A percentile compares a stretch with the other conserved stretches of the same genome.
Conservation (phyloP, 2,329 filamentous ascomycete species). For the Rhynchosporium graminicola region DNA sequence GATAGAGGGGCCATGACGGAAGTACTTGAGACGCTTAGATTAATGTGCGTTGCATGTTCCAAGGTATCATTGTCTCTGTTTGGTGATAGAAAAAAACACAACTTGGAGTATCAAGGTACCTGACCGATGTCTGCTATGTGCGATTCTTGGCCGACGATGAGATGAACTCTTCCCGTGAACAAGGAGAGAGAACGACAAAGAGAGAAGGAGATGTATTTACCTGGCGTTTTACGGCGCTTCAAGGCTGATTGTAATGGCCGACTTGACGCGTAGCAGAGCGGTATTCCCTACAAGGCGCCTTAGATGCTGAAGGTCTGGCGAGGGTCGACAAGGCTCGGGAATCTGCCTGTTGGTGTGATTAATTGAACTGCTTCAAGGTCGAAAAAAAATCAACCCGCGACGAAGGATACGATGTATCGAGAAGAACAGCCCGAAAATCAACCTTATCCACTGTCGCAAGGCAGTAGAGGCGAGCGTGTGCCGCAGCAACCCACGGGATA, state of each 20-base stretch:
- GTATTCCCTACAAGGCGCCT: conserved; percentile 27
- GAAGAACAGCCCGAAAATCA: conserved; percentile 27
- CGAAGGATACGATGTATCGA: conserved; percentile 29
- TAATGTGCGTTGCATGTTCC: conserved; percentile 20
- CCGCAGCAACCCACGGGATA: conserved; percentile 20
- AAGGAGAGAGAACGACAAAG: conserved; percentile 17
- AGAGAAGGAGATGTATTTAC: conserved; percentile 30
- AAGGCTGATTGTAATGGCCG: conserved; percentile 30
- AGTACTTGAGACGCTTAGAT: conserved; percentile 12
- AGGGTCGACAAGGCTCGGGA: conserved; percentile 16
- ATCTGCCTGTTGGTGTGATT: conserved; percentile 17
- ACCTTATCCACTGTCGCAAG: conserved; percentile 21
- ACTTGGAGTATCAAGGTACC: conserved; percentile 20
- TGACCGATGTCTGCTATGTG: conserved; percentile 24
- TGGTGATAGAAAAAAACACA: conserved; percentile 23
- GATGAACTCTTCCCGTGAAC: conserved; percentile 17
- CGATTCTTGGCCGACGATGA: conserved; percentile 17
- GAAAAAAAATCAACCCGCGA: conserved; percentile 27
- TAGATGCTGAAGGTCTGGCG: conserved; percentile 22
- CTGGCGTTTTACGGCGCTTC: conserved; percentile 32
- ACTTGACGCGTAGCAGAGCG: conserved; percentile 30
- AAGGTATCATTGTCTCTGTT: conserved; percentile 26
- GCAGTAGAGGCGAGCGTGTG: conserved; percentile 23
- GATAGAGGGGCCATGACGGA: conserved; percentile 31
- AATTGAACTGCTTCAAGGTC: conserved; percentile 15